Evolutionary conservation across 192 early-diverging fungal species (phyloP), one percentile per base, ranked within the genome.

Genomic region (Mortierella alpina): DNA sequence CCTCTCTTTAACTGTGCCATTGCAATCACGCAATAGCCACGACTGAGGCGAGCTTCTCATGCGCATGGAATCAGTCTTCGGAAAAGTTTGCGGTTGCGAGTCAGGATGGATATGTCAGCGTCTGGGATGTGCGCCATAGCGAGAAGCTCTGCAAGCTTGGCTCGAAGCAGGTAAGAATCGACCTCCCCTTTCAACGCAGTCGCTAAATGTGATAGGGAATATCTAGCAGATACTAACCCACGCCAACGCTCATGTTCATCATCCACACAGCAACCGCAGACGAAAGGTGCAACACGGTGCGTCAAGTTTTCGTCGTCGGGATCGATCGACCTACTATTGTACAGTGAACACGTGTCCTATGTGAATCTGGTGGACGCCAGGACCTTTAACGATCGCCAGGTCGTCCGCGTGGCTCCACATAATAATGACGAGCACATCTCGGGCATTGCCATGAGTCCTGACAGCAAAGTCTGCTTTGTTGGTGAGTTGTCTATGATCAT

Each of bases 11-110:
- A 12, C 12, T 47, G n/a, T 54, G 44, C 55, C 56, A 11, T 17
- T 48, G 46, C 52, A 46, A 74, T 47, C 53, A 51, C 11, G 13
- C 42, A 11, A 14, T 81, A 85, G 96, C 91, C 0, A 88, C 90
- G 11, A 91, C 86, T 49, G 96, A 97, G 65, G 95, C 97, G 0
- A 93, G 94, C 10, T 99, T 98, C 70, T 96, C 95, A 8, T 97
- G 96, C 81, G 91, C 96, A 40, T 99, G 96, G 95, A 98, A 94
- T 79, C 95, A 96, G 64, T 85, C 91, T 15, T 96, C 94, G 2
- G 94, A 96, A 68, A 94, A 92, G 73, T 99, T 99, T 88, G 97
- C 97, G 0, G 96, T 99, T 2, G 96, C 96, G 12, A 96, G 92
- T 83, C 95, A 97, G 80, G 94, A 98, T 82, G 97, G 97, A 10